Evolutionary conservation across 306 rosid species (phyloP).

Genomic region (Begonia masoniana): DNA sequence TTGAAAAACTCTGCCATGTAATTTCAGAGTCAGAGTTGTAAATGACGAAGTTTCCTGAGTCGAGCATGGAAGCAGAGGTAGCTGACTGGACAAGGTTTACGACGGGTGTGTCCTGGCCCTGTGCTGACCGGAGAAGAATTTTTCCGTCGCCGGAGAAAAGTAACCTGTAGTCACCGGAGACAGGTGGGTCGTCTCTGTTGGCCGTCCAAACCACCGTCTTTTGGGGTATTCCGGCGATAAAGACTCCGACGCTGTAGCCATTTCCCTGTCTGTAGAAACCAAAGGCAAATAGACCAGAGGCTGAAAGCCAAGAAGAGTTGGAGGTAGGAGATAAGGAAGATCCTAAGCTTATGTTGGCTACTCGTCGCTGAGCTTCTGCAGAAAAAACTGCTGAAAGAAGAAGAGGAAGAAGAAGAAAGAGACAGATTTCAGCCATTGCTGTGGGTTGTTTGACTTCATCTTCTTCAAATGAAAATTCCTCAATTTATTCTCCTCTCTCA

Average conservation of each 20-base stretch:
- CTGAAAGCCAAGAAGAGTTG: not conserved
- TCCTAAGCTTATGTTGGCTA: not conserved
- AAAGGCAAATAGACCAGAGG: not conserved
- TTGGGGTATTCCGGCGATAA: slow-evolving; percentile 9
- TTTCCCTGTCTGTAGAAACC: not conserved
- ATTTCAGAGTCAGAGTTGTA: not conserved
- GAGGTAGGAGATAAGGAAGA: slow-evolving; percentile 1
- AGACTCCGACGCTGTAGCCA: slow-evolving; percentile 15
- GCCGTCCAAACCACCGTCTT: slow-evolving; percentile 24
- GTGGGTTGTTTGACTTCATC: too few species aligned
- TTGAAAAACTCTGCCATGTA: not conserved
- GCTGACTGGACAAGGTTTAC: not conserved
- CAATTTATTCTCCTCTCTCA: too few species aligned
- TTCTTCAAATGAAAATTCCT: too few species aligned
- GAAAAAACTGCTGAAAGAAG: not conserved
- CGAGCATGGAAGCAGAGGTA: slow-evolving; percentile 13
- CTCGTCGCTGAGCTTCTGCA: not conserved
- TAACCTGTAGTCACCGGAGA: slow-evolving; percentile 4
- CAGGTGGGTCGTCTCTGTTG: slow-evolving; percentile 8
- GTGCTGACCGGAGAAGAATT: slow-evolving; percentile 3
- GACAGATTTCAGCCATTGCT: too few species aligned
- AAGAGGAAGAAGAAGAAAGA: not conserved
- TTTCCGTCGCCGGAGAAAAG: slow-evolving; percentile 11
- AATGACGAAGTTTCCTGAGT: slow-evolving; percentile 7
- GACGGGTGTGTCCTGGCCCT: not conserved